Evolutionary conservation across 345 rosid genomes (phyloP).

Genomic region (Angophora floribunda): DNA sequence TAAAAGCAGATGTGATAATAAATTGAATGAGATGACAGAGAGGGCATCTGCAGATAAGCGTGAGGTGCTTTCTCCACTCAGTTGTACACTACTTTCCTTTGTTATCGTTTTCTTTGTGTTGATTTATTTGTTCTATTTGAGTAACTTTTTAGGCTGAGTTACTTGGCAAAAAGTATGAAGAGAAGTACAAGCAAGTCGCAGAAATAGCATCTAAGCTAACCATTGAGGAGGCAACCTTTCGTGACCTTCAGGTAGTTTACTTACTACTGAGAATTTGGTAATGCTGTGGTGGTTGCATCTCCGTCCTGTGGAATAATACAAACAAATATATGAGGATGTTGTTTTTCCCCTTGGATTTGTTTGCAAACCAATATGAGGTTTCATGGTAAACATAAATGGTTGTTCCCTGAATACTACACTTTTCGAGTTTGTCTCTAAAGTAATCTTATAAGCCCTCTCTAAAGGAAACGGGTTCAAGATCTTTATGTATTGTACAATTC

Average conservation of each 20-base stretch:
- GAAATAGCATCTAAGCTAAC: slow-evolving; percentile 92
- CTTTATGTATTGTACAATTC: not conserved
- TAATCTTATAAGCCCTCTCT: not conserved
- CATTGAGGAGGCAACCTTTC: slow-evolving; percentile 89
- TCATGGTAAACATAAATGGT: not conserved
- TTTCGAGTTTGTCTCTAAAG: not conserved
- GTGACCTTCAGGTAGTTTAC: slow-evolving; percentile 69
- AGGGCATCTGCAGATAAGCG: slow-evolving; percentile 89
- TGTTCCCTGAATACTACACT: not conserved
- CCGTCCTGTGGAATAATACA: not conserved
- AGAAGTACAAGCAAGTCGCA: slow-evolving; percentile 95
- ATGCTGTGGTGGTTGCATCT: not conserved
- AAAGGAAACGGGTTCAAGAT: not conserved
- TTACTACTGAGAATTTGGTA: not conserved
- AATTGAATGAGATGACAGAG: slow-evolving; percentile 88
- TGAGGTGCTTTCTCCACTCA: slow-evolving; percentile 47
- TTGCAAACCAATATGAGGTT: not conserved
- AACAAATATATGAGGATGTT: not conserved
- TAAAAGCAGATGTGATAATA: slow-evolving; percentile 95
- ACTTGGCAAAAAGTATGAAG: slow-evolving; percentile 90
- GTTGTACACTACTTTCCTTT: not conserved
- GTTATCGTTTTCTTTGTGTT: not conserved
- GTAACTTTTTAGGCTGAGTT: slow-evolving; percentile 59
- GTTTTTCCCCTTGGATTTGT: not conserved
- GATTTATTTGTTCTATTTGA: slow-evolving; percentile 4